A percentile compares a stretch with the other conserved stretches of the same genome.
Evolutionary conservation across 371 early-diverging fungal species (phyloP).

Genomic region (Chytridium lagenaria): DNA sequence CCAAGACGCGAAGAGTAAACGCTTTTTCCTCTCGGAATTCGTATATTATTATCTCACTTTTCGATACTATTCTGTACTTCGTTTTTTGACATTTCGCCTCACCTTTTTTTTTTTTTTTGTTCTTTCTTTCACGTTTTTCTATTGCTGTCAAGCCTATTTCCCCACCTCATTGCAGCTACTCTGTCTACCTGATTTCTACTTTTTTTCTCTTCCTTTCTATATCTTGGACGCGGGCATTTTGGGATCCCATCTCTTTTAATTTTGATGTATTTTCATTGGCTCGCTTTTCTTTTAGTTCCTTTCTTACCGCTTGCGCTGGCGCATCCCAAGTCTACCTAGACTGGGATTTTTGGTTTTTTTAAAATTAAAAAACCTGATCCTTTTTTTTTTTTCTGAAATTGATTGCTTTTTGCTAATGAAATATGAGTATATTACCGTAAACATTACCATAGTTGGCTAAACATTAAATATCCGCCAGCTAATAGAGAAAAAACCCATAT

Average conservation of each 20-base stretch:
- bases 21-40: conserved; percentile 1
- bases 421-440: no score
- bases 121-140: not conserved
- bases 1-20: not conserved
- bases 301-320: conserved; percentile 1
- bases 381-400: not conserved
- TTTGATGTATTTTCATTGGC: not conserved
- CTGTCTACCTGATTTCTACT: not conserved
- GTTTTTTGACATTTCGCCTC: not conserved
- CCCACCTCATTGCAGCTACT: conserved; percentile 7
- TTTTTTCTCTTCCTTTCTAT: not conserved
- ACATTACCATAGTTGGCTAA: no score
- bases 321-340: not conserved
- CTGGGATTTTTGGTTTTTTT: not conserved
- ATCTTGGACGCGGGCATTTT: not conserved
- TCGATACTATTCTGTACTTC: no score
- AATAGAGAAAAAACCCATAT: no score
- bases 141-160: not conserved
- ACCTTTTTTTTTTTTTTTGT: not conserved
- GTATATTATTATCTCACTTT: no score
- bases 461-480: no score
- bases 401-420: no score
- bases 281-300: not conserved
- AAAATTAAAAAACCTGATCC: no score
- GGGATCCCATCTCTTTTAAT: not conserved